A percentile compares a stretch with the other conserved stretches of the same genome.
Evolutionary conservation across 1,139 yeast species (phyloP).

Genomic region (Pneumocystis canis): DNA sequence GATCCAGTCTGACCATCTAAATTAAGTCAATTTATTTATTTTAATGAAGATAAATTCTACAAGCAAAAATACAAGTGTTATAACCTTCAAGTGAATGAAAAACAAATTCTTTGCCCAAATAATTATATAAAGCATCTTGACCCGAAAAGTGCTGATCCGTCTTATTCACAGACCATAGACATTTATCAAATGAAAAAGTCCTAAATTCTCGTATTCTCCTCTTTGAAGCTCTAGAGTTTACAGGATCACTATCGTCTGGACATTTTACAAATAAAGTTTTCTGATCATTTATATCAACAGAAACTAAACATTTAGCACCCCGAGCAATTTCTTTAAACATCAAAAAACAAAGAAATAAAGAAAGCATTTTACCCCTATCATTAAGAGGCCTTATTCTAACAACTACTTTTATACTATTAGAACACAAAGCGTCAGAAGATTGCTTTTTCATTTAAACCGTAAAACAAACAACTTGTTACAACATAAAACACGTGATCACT

Average conservation of each 20-base stretch:
- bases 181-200: slow-evolving; percentile 9
- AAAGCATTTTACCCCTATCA: slow-evolving; percentile 14
- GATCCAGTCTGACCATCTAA: slow-evolving; percentile 57
- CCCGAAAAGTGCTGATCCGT: slow-evolving; percentile 1
- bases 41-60: background rate
- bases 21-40: slow-evolving; percentile 7
- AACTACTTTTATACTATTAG: slow-evolving; percentile 28
- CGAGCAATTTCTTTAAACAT: slow-evolving; percentile 19
- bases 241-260: slow-evolving; percentile 14
- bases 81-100: slow-evolving; percentile 53
- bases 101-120: slow-evolving; percentile 44
- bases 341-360: background rate
- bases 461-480: background rate
- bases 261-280: slow-evolving; percentile 18
- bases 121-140: slow-evolving; percentile 37
- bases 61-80: slow-evolving; percentile 61
- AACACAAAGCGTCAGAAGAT: background rate
- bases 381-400: slow-evolving; percentile 28
- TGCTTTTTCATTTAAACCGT: background rate
- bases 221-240: background rate
- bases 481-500: background rate
- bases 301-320: slow-evolving; percentile 13
- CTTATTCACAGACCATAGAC: slow-evolving; percentile 5
- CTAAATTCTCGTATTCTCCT: slow-evolving; percentile 13
- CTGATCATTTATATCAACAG: slow-evolving; percentile 20